Percentiles rank a stretch among this genome's conserved stretches.
Evolutionary conservation across 495 filamentous ascomycete genomes (phyloP).

Genomic region (Aspergillus kassunensis): DNA sequence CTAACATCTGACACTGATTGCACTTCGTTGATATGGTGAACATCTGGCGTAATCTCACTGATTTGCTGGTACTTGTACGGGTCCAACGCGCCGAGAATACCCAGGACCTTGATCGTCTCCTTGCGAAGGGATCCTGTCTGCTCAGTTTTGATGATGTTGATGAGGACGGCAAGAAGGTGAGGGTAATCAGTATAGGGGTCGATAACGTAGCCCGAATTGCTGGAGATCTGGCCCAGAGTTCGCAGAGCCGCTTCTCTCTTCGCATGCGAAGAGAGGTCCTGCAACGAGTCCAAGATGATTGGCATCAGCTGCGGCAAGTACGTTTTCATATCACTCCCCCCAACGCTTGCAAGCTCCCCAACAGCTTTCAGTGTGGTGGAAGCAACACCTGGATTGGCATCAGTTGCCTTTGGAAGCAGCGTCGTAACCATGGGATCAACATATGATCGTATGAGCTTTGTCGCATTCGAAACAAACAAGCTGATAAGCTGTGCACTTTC

Average conservation of each 20-base stretch:
- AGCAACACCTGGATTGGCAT: conserved; percentile 79
- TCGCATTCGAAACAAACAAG: conserved; percentile 84
- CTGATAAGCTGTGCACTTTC: conserved; percentile 92
- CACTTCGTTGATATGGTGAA: conserved; percentile 51
- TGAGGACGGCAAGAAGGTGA: conserved; percentile 82
- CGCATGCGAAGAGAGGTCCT: conserved; percentile 81
- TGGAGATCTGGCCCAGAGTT: conserved; percentile 87
- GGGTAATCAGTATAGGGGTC: conserved; percentile 94
- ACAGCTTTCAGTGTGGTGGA: conserved; percentile 90
- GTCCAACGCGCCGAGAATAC: conserved; percentile 92
- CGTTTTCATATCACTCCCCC: conserved; percentile 81
- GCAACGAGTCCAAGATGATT: conserved; percentile 85
- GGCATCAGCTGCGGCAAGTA: conserved; percentile 91
- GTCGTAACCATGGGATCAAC: conserved; percentile 92
- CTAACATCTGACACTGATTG: conserved; percentile 85
- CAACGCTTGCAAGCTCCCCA: conserved; percentile 88
- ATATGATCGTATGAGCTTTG: conserved; percentile 87
- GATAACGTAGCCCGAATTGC: conserved; percentile 95
- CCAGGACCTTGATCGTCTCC: conserved; percentile 93
- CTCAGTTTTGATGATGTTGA: conserved; percentile 90
- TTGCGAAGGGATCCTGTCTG: conserved; percentile 76
- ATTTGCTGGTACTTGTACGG: conserved; percentile 87
- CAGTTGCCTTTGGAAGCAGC: conserved; percentile 80
- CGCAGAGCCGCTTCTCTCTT: conserved; percentile 90
- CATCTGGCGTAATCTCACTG: conserved; percentile 44